Base-by-base conservation (phyloP, 345 rosid genomes). In the Rhizophora apiculata region DNA sequence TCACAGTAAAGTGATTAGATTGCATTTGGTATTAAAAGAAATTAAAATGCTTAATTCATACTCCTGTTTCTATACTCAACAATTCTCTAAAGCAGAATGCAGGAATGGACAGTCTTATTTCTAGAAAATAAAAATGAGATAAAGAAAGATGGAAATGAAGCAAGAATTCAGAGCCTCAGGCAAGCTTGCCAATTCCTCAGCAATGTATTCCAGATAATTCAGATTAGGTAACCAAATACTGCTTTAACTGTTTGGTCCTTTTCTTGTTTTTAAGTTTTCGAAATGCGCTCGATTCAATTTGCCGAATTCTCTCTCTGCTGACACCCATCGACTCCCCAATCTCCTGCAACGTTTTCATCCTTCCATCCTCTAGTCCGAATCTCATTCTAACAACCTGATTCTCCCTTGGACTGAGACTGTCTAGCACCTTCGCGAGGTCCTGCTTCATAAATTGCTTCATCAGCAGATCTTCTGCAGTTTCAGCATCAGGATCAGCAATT, bases 291-390 rank as follows among this genome's bases (percentile, higher is more conserved):
- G 87, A 86, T 72, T 95, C 99, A 2, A 95, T 91, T 59, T 95
- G 99, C 49, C 97, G 81, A 67, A 95, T 70, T 81, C 99, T 83
- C 80, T 95, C 99, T n/a, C 99, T 80, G 83, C 97, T 90, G 1
- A 95, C 85, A 0, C 91, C 85, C 85, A 95, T 86, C 34, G 75
- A 51, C 64, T 95, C 99, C 13, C 99, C 99, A 0, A 95, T 95
- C 82, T 95, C 99, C 67, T 95, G 99, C 78, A 95, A 73, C 0
- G 97, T 92, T 77, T 88, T 95, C 88, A 82, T 86, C 78, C 97
- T 85, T 32, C 97, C 99, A 62, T 90, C 96, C 1, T 85, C 96
- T 73, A 95, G 77, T 27, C 99, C 99, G 15, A 88, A 95, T 78
- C 99, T 85, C 96, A 93, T 87, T 63, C 84, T 82, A 65, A 95